Base-by-base conservation (phyloP, 495 filamentous ascomycete species). In the Penicillium coffeae region DNA sequence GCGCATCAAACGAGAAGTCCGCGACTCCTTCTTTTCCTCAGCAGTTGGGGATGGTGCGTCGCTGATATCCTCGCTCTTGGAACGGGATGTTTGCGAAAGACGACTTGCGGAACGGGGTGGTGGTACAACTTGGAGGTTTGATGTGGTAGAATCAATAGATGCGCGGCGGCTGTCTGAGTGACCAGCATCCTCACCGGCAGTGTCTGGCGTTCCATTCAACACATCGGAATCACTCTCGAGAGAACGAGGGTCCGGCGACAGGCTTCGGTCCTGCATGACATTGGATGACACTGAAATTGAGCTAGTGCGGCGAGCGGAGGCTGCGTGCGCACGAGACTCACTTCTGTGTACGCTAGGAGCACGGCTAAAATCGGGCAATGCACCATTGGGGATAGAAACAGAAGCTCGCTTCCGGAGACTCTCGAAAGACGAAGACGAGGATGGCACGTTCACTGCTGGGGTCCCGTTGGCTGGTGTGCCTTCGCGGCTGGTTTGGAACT, bases 281-380 rank as follows among this genome's bases (percentile, higher is more conserved):
- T 84, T 81, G 21, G 89, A 85, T 0, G 86, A 90, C 8, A 93
- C 88, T 27, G 90, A 89, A 8, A 93, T 78, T 10, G 87, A 90
- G 47, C 56, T 66, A 78, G 82, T 40, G 18, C 59, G 52, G 27
- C 61, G 64, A 19, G 50, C 43, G n/a, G 47, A 50, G 53, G 45
- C 51, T 8, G 64, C 49, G 25, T 52, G 58, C 10, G 65, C 58
- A 30, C 65, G 60, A 2, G 59, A 63, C 12, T 59, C 56, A 25
- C 57, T 62, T 3, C 57, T 58, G n/a, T 56, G 66, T n/a, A 67
- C 25, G 44, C 63, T 70, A 7, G 66, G 53, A 4, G 63, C 56
- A 21, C 63, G 61, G 33, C 61, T 63, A 30, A 64, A 65, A 14
- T 68, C 58, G 8, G 57, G 50, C 8, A 52, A 41, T 32, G 45